Evolutionary conservation across 1,139 yeast species (phyloP), one percentile per base, ranked within the genome.

Genomic region (Blastobotrys malaysiensis): DNA sequence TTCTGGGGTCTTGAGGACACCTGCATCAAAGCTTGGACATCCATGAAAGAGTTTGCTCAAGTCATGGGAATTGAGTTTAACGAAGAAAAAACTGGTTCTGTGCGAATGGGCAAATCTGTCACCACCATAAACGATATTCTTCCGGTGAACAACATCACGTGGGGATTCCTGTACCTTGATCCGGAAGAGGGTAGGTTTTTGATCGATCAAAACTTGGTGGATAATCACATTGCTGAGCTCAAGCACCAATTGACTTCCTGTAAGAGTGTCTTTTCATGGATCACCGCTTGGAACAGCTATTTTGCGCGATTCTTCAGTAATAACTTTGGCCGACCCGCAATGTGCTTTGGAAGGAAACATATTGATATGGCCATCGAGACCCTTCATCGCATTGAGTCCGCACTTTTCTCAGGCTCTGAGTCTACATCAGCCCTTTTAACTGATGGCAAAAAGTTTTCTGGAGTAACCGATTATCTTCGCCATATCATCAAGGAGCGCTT

Each of bases 81-180:
- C 43, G 45, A 53, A 14, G 60, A 61, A 19, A 61, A 60, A 31
- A 58, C 62, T 5, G 63, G 63, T 9, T 58, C 61, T 4, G 54
- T 49, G n/a, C 53, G 53, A 11, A 21, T 56, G 43, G 50, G 47
- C n/a, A 5, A 24, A 9, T 19, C 51, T 6, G 54, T 53, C 6
- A 52, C 43, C 3, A 20, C 46, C 5, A 27, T n/a, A 14, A 21
- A 16, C 2, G 9, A 6, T 9, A 13, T 13, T 6, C 45, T 60
- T 13, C 63, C 63, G 5, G 24, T 43, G 9, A 61, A 61, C 11
- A 36, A 45, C 9, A 54, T 60, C 22, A 43, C 27, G 5, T 59
- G 61, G 61, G 63, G 63, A 2, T 45, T 60, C 19, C 47, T 59
- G 36, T 27, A 44, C 13, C 52, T 60, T 14, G 54, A 53, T 20